A percentile compares a stretch with the other conserved stretches of the same genome.
Evolutionary conservation across 2,329 filamentous ascomycete genomes (phyloP).

Genomic region (Fusarium kyushuense): DNA sequence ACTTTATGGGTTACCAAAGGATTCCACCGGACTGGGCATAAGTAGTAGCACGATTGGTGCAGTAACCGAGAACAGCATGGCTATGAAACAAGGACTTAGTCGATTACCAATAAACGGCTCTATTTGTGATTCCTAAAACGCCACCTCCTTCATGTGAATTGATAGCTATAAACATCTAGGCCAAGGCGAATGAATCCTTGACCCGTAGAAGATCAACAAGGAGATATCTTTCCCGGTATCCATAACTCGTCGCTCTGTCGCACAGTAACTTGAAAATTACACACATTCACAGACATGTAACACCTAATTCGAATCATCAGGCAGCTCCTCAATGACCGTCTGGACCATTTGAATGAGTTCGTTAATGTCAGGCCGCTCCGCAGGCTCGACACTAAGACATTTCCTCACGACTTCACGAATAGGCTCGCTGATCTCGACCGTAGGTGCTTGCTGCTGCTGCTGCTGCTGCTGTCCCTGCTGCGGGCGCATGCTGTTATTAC

Average conservation of each 20-base stretch:
- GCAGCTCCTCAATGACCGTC: constrained; percentile 74
- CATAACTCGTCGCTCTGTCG: constrained; percentile 8
- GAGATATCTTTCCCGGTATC: constrained; percentile 29
- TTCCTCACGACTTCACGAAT: constrained; percentile 89
- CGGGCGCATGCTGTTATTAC: constrained; percentile 56
- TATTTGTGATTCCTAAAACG: constrained; percentile 45
- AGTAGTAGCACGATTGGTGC: background rate
- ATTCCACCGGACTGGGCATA: background rate
- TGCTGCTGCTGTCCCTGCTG: constrained; percentile 50
- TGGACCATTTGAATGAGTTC: constrained; percentile 86
- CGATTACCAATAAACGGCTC: constrained; percentile 34
- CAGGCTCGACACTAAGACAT: constrained; percentile 88
- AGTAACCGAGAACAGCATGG: constrained; percentile 14
- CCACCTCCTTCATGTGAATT: constrained; percentile 36
- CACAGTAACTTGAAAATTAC: background rate
- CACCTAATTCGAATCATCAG: constrained; percentile 61
- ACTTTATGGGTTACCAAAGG: background rate
- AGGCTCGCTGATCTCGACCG: constrained; percentile 77
- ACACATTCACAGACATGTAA: background rate
- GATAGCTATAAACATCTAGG: constrained; percentile 14
- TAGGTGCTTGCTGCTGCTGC: constrained; percentile 48
- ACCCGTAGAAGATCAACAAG: constrained; percentile 16
- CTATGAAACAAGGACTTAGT: constrained; percentile 35
- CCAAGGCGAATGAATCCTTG: background rate
- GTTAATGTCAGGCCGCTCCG: constrained; percentile 87